These are phyloP conservation scores for Pseudotsuga menziesii DNA, from an alignment of 75 land plant species.

Conservation along the genomic window DNA sequence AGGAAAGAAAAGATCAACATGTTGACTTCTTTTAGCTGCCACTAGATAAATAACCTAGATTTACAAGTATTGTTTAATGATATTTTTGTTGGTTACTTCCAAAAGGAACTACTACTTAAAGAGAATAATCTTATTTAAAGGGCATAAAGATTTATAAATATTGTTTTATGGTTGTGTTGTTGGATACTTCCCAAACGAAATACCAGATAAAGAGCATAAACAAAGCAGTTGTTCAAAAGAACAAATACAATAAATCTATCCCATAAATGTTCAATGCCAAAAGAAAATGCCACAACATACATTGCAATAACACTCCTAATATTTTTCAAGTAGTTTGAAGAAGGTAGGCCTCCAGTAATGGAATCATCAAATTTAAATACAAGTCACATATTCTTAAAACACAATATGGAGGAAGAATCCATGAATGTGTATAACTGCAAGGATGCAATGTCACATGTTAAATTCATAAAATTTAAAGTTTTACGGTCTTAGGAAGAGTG, in stretches of 20 bases:
- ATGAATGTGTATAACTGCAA: conserved; percentile 78
- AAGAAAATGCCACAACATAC: conserved; percentile 83
- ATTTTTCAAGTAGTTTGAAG: conserved; percentile 33
- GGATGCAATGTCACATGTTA: conserved; percentile 94
- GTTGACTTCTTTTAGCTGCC: no score
- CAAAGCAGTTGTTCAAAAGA: no score
- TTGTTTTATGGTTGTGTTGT: no score
- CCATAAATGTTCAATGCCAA: conserved; percentile 97
- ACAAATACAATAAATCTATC: conserved; percentile 15
- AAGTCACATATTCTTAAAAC: conserved; percentile 92
- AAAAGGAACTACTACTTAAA: no score
- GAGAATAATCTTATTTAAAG: no score
- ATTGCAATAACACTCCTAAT: conserved; percentile 44
- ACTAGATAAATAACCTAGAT: no score
- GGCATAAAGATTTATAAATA: no score
- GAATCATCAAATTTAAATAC: conserved; percentile 47
- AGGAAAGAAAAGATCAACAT: no score
- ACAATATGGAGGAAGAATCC: conserved; percentile 87
- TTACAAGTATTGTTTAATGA: no score
- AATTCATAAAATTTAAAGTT: conserved; percentile 35
- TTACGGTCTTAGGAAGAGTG: conserved; percentile 29
- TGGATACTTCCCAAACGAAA: no score
- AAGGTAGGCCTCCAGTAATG: conserved; percentile 93
- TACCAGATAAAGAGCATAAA: no score
- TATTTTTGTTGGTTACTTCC: no score